Conservation (phyloP, 768 basidiomycete genomes). For the Mrakia blollopis region DNA sequence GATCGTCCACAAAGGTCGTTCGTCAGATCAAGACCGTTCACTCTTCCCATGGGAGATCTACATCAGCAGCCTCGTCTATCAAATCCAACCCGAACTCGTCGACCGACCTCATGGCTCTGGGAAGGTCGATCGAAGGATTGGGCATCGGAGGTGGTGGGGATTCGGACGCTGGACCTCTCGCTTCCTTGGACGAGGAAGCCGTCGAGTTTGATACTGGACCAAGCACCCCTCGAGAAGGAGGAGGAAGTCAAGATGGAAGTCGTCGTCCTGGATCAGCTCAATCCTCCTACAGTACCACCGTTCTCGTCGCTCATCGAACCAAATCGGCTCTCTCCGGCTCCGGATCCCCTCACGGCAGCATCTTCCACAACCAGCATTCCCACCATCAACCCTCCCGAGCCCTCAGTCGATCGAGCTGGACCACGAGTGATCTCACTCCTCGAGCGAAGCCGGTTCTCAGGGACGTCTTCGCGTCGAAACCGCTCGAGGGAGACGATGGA, state of each 20-base stretch:
- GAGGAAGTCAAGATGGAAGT: background rate
- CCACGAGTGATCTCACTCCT: constrained; percentile 16
- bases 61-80: constrained; percentile 69
- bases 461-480: constrained; percentile 44
- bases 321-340: constrained; percentile 56
- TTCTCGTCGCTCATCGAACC: constrained; percentile 78
- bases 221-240: background rate
- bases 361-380: constrained; percentile 57
- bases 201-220: background rate
- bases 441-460: constrained; percentile 37
- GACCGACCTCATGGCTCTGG: constrained; percentile 43
- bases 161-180: background rate
- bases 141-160: background rate
- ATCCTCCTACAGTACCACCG: constrained; percentile 47
- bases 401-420: constrained; percentile 52
- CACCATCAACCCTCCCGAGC: constrained; percentile 68
- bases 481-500: constrained; percentile 36
- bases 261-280: background rate
- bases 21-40: constrained; percentile 55
- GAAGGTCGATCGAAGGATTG: constrained; percentile 51
- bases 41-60: constrained; percentile 59
- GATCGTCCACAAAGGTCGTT: constrained; percentile 75
- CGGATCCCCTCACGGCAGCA: constrained; percentile 44
- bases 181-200: constrained; percentile 6
- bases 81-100: constrained; percentile 58